Conservation (phyloP, 345 rosid genomes). For the Eucalyptus curtisii region DNA sequence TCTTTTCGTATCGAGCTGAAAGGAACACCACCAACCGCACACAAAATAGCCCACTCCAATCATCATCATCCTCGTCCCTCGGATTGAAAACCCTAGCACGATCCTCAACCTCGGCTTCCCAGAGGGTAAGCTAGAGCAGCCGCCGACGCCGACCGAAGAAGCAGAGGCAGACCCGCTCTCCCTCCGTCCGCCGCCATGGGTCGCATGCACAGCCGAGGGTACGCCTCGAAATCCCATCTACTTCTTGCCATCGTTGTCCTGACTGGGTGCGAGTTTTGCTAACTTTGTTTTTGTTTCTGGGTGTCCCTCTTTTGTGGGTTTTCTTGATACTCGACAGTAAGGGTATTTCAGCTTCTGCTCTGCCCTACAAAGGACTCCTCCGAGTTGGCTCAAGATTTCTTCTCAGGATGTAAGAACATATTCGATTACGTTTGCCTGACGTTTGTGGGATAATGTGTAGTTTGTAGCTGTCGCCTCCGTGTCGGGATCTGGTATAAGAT, state of each 20-base stretch:
- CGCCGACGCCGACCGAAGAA: not conserved
- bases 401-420: constrained; percentile 32
- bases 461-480: not conserved
- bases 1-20: not conserved
- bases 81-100: not conserved
- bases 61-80: not conserved
- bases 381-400: constrained; percentile 71
- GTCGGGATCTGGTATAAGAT: not conserved
- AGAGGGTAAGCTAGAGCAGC: not conserved
- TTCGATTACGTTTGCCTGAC: not conserved
- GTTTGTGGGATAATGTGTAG: not conserved
- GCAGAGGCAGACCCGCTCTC: not conserved
- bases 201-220: constrained; percentile 87
- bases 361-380: constrained; percentile 83
- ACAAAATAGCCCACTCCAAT: not conserved
- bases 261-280: not conserved
- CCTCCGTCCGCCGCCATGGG: constrained; percentile 38
- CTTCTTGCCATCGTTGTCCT: not conserved
- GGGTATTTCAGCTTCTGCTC: constrained; percentile 85
- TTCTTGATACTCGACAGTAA: constrained; percentile 16
- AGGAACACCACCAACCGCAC: not conserved
- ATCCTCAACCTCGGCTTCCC: not conserved
- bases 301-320: not conserved
- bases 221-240: not conserved
- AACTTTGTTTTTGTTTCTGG: not conserved